Percentiles rank a stretch among this genome's conserved stretches.
phyloP scores from a whole-genome alignment of 1,284 basidiomycete genomes.

The Fomitopsis palustris region DNA sequence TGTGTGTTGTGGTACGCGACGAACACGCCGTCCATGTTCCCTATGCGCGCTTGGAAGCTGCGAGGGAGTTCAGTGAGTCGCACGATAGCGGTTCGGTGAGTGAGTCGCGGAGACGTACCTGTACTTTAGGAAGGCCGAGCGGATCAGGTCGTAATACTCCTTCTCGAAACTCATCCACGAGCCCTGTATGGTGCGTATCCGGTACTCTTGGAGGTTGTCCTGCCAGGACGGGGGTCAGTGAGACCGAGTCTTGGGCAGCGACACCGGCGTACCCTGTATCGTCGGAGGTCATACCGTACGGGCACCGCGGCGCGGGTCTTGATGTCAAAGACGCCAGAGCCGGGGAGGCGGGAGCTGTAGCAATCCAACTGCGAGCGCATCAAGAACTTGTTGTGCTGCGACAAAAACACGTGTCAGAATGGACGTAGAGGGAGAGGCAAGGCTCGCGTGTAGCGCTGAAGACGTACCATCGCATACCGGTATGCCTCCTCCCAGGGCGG shows the following conservation, averaged over 20 bases:
- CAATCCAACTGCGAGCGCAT: slow-evolving; percentile 98
- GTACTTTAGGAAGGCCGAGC: slow-evolving; percentile 95
- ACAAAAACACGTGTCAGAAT: neutral
- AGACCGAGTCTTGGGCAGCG: neutral
- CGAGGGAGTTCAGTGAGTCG: neutral
- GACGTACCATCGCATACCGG: slow-evolving; percentile 73
- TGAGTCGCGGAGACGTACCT: slow-evolving; percentile 44
- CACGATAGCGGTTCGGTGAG: neutral
- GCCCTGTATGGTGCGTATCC: slow-evolving; percentile 64
- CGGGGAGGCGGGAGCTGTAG: slow-evolving; percentile 76
- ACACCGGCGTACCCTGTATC: slow-evolving; percentile 52
- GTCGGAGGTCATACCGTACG: slow-evolving; percentile 84
- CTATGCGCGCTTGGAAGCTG: slow-evolving; percentile 94
- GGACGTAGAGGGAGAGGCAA: neutral
- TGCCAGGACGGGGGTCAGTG: slow-evolving; percentile 18
- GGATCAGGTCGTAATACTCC: slow-evolving; percentile 90
- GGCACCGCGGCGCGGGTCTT: slow-evolving; percentile 90
- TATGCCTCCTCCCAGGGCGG: slow-evolving; percentile 63
- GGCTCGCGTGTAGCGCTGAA: neutral
- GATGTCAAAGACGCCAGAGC: slow-evolving; percentile 91
- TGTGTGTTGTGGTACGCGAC: slow-evolving; percentile 94
- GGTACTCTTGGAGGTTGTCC: slow-evolving; percentile 72
- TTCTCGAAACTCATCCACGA: slow-evolving; percentile 76
- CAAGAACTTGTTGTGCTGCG: slow-evolving; percentile 71
- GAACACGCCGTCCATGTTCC: slow-evolving; percentile 96